Base-by-base conservation (phyloP, 495 filamentous ascomycete genomes). In the Podospora australis region DNA sequence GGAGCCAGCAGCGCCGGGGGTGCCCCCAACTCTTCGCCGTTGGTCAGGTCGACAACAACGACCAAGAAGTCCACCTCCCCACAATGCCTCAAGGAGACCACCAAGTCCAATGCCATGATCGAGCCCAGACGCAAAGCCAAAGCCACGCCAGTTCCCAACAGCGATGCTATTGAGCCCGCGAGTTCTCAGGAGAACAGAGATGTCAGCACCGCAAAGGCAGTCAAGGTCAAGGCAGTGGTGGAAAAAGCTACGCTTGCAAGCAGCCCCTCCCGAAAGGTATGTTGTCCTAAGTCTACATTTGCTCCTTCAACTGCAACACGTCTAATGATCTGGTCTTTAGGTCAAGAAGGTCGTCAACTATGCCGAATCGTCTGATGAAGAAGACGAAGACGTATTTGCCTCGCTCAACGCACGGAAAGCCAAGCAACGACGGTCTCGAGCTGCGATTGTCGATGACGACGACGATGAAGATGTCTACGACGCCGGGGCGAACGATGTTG, bases 121-220 rank as follows among this genome's bases (percentile, higher is more conserved):
- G 43, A 35, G 16, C 46, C 54, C 17, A 66, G 60, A 62, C 72
- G 52, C 63, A 69, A 64, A 48, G 43, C 50, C 49, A 75, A 71
- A 52, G 58, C 81, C 63, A 88, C 85, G 0, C 87, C 89, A n/a
- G 78, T 84, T 2, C 84, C 88, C 2, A 94, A 86, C 68, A 92
- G 87, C 63, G 88, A 90, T 62, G 68, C 79, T 19, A 36, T 72
- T 7, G 75, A 73, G 25, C 72, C 76, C 0, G 70, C 73, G 0
- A 82, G 79, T 57, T 82, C 79, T 2, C 73, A 78, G 48, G 74
- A 79, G 52, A 75, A 78, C 53, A 60, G 62, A 49, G 58, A 62
- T 36, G 62, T 61, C 17, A 56, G 67, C 19, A 60, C 59, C 16
- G 48, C 55, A 22, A 75, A 75, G 69, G 73, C 79, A 65, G 62